Conservation (phyloP, 2,329 filamentous ascomycete genomes). For the Cladosporium cucumerinum region DNA sequence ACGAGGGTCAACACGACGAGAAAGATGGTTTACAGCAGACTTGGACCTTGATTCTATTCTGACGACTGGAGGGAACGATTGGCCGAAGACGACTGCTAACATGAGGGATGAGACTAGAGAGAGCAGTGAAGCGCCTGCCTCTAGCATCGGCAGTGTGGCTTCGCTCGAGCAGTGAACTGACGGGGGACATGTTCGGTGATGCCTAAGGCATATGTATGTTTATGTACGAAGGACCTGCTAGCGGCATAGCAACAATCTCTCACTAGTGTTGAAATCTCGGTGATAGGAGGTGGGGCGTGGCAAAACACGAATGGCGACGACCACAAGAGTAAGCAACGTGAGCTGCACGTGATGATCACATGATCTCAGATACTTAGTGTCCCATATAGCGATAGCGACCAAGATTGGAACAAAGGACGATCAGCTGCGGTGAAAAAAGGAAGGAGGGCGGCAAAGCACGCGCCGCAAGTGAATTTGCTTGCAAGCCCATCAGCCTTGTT, state of each 20-base stretch:
- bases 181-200: not conserved
- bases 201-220: slow-evolving; percentile 3
- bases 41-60: slow-evolving; percentile 62
- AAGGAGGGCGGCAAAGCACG: not conserved
- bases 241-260: slow-evolving; percentile 17
- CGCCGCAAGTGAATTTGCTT: not conserved
- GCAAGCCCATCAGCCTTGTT: not conserved
- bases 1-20: slow-evolving; percentile 63
- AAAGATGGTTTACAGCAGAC: slow-evolving; percentile 66
- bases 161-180: not conserved
- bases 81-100: slow-evolving; percentile 30
- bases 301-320: slow-evolving; percentile 10
- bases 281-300: slow-evolving; percentile 11
- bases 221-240: not conserved
- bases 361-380: not conserved
- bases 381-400: not conserved
- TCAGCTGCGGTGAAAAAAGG: not conserved
- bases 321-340: not conserved
- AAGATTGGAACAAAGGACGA: not conserved
- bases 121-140: slow-evolving; percentile 14
- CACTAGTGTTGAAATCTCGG: slow-evolving; percentile 16
- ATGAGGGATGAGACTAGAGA: not conserved
- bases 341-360: not conserved
- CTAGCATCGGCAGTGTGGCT: slow-evolving; percentile 12
- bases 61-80: slow-evolving; percentile 52